These are phyloP conservation scores for Biscogniauxia marginata DNA, from an alignment of 2,329 filamentous ascomycete genomes.

Conservation along the genomic window DNA sequence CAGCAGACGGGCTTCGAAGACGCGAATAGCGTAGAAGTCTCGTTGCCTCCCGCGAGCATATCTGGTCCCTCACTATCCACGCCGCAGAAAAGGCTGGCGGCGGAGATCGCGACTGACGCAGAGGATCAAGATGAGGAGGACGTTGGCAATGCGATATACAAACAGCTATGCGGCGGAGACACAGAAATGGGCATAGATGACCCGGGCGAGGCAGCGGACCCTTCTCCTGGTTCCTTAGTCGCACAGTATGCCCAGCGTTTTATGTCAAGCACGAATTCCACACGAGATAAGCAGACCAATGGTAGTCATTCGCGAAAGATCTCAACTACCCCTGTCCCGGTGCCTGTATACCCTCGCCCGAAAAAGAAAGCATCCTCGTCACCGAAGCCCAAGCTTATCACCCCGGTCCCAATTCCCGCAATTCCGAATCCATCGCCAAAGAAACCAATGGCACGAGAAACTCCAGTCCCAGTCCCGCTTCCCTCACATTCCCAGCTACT, in stretches of 20 bases:
- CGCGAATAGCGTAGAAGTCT: slow-evolving; percentile 26
- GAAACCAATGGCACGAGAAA: not conserved
- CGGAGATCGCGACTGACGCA: slow-evolving; percentile 10
- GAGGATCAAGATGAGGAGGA: slow-evolving; percentile 30
- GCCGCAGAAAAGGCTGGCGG: slow-evolving; percentile 34
- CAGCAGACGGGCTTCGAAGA: slow-evolving; percentile 19
- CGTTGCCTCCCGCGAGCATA: slow-evolving; percentile 28
- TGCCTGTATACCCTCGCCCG: slow-evolving; percentile 10
- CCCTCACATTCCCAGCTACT: not conserved
- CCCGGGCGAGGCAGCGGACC: slow-evolving; percentile 5
- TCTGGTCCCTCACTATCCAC: slow-evolving; percentile 40
- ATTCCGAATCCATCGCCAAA: slow-evolving; percentile 4
- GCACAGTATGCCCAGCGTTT: slow-evolving; percentile 15
- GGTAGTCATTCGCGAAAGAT: not conserved
- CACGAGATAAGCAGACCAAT: slow-evolving; percentile 2
- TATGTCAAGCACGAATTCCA: slow-evolving; percentile 9
- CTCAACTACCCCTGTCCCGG: slow-evolving; percentile 7
- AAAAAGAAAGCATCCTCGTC: slow-evolving; percentile 5
- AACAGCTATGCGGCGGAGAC: slow-evolving; percentile 26
- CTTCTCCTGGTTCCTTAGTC: slow-evolving; percentile 5
- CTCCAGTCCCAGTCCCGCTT: slow-evolving; percentile 6
- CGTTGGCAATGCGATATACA: slow-evolving; percentile 26
- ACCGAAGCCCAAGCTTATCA: slow-evolving; percentile 11
- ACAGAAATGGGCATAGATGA: slow-evolving; percentile 8
- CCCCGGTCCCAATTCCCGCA: slow-evolving; percentile 14